A percentile compares a stretch with the other conserved stretches of the same genome.
phyloP scores from a whole-genome alignment of 1,284 basidiomycete genomes.

The Inonotus hispidus region DNA sequence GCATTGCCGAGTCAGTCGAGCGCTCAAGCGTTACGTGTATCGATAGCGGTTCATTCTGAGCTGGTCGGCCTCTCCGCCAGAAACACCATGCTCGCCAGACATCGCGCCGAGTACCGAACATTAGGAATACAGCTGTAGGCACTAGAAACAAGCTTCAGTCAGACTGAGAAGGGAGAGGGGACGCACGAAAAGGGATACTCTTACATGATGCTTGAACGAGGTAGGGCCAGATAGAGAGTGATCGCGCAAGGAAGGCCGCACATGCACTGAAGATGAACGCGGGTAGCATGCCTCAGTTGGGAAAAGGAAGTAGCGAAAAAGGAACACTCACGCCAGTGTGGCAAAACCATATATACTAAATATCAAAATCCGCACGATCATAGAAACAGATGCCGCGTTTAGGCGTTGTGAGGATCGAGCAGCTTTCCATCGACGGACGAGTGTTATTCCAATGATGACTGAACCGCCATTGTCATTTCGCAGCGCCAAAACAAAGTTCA shows the following conservation, averaged over 20 bases:
- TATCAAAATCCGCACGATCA: conserved; percentile 14
- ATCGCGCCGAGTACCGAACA: conserved; percentile 14
- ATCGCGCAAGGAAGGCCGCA: conserved; percentile 16
- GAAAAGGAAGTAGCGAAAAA: not conserved
- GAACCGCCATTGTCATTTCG: not conserved
- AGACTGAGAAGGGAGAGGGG: not conserved
- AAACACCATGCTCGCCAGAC: conserved; percentile 15
- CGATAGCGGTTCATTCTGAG: not conserved
- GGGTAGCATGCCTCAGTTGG: not conserved
- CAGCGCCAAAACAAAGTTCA: not conserved
- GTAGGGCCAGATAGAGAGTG: conserved; percentile 14
- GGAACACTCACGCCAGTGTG: conserved; percentile 10
- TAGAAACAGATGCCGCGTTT: conserved; percentile 10
- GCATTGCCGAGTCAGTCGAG: not conserved
- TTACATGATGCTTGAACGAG: conserved; percentile 16
- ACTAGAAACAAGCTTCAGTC: not conserved
- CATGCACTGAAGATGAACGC: conserved; percentile 3
- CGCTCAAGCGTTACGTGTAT: not conserved
- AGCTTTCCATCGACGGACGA: conserved; percentile 12
- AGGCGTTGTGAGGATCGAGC: conserved; percentile 5
- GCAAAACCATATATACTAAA: conserved; percentile 16
- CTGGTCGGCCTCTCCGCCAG: not conserved
- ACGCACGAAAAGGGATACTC: not conserved
- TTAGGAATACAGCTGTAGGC: conserved; percentile 14
- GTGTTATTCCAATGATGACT: conserved; percentile 12